Percentiles rank a stretch among this genome's conserved stretches.
Evolutionary conservation across 129 eudicot genomes (phyloP).

Genomic region (Centaurea solstitialis): DNA sequence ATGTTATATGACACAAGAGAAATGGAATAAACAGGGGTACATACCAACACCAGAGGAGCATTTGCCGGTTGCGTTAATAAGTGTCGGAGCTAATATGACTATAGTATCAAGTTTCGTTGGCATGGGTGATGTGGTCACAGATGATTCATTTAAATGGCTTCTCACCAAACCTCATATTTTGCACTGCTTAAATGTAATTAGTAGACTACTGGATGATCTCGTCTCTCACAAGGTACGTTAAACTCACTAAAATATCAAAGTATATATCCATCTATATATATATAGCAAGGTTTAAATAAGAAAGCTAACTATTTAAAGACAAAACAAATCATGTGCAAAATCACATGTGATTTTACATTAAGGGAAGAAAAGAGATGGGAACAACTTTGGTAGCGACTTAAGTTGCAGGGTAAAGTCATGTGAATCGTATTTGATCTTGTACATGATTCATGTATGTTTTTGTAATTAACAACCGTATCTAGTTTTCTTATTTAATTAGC

Average conservation of each 20-base stretch:
- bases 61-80: background rate
- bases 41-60: conserved; percentile 29
- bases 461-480: too few relatives aligned
- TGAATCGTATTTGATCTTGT: too few relatives aligned
- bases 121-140: conserved; percentile 14
- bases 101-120: background rate
- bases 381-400: too few relatives aligned
- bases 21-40: conserved; percentile 8
- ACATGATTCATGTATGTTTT: too few relatives aligned
- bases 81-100: background rate
- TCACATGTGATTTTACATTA: too few relatives aligned
- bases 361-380: too few relatives aligned
- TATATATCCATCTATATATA: too few relatives aligned
- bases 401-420: too few relatives aligned
- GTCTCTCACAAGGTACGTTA: conserved; percentile 32
- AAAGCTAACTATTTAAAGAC: too few relatives aligned
- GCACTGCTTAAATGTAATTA: conserved; percentile 4
- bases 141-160: conserved; percentile 24
- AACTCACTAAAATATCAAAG: background rate
- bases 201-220: conserved; percentile 36
- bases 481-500: too few relatives aligned
- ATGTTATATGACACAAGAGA: conserved; percentile 17
- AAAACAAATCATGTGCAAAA: too few relatives aligned
- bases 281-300: too few relatives aligned
- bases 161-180: conserved; percentile 7